phyloP scores from a whole-genome alignment of 1,284 basidiomycete genomes.

The Mrakiaceae sp. region DNA sequence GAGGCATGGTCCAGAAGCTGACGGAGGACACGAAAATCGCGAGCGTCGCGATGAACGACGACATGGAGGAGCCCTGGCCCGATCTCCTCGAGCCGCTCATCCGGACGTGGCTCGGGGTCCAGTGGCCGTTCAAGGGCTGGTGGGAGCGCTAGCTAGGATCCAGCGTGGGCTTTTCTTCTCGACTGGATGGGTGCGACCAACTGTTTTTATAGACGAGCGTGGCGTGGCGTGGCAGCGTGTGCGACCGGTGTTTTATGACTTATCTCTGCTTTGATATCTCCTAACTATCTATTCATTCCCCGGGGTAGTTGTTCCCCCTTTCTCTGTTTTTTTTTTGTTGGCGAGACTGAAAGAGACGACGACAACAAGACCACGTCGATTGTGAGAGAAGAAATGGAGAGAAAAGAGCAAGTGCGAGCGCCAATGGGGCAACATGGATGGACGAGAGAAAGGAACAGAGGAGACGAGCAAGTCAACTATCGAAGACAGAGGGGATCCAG shows the following conservation, averaged over 20 bases:
- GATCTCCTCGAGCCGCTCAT: not conserved
- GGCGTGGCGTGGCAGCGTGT: too few relatives aligned
- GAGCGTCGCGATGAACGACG: constrained; percentile 12
- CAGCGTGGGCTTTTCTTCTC: too few relatives aligned
- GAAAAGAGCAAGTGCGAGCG: not conserved
- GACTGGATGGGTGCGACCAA: too few relatives aligned
- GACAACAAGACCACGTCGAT: not conserved
- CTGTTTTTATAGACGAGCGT: too few relatives aligned
- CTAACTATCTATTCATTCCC: constrained; percentile 10
- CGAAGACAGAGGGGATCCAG: too few relatives aligned
- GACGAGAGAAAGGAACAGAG: not conserved
- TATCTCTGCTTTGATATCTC: not conserved
- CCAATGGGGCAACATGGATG: not conserved
- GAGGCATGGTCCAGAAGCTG: constrained; percentile 2
- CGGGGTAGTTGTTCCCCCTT: constrained; percentile 16
- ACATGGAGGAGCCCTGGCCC: constrained; percentile 6
- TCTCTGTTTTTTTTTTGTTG: not conserved
- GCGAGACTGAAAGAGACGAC: not conserved
- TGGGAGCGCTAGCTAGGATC: constrained; percentile 5
- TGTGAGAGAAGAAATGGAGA: not conserved
- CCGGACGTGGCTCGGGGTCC: not conserved
- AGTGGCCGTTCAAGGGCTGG: not conserved
- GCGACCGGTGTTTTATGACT: too few relatives aligned
- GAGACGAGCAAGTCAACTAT: not conserved
- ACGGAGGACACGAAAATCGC: not conserved